Evolutionary conservation across 2,329 filamentous ascomycete species (phyloP), one percentile per base, ranked within the genome.

Genomic region (Ploettnerulaceae sp.): DNA sequence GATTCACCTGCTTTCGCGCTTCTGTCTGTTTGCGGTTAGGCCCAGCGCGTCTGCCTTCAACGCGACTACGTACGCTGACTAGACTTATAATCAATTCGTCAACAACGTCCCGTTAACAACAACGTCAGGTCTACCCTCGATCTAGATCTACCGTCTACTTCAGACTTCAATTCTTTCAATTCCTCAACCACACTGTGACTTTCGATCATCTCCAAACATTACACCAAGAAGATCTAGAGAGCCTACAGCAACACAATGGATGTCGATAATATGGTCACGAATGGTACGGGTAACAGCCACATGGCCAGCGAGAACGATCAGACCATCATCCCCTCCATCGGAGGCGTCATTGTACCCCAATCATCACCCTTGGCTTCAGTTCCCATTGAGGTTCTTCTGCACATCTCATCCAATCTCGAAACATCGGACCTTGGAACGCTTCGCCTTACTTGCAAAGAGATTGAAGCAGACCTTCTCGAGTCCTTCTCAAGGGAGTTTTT

Each of bases 401-500:
- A 73, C 14, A 74, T 85, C 52, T 71, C 75, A 1, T 61, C 63
- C 3, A 65, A 70, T 37, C 70, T 86, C 14, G 67, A 68, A 0
- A 84, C 81, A 0, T 44, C 63, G 0, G 79, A 84, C 6, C 71
- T 83, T 14, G 69, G 73, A 48, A 61, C 64, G 9, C 60, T 84
- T 6, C 79, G 82, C 5, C 64, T 72, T 12, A 70, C 71, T 2
- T 82, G 78, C 66, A 77, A 72, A 45, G 61, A 67, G 14, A 59
- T 81, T 9, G 79, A 84, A 58, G 64, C 64, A 15, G 66, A 68
- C 1, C 66, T 83, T 9, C 77, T 77, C 61, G 67, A 71, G 38
- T 68, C 68, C 25, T 85, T 84, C 55, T 69, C 73, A 21, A 67
- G 67, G 18, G 79, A 83, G 52, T 86, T 82, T 68, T 86, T 86